Base-by-base conservation (phyloP, 2,329 filamentous ascomycete genomes). In the Bipolaris sorokiniana region DNA sequence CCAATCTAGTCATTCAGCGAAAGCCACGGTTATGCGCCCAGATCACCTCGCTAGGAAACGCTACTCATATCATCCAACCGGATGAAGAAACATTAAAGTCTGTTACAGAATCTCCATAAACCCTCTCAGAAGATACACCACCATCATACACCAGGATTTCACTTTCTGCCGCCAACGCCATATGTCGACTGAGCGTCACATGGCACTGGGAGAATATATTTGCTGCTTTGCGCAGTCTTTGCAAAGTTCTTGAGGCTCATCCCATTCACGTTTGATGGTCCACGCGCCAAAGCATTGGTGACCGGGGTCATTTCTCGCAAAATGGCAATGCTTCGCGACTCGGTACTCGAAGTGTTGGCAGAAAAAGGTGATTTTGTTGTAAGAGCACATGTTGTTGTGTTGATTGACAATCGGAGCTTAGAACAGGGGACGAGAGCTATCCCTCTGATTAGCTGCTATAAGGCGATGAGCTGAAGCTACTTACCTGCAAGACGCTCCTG, bases 251-350 rank as follows among this genome's bases (percentile, higher is more conserved):
- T 49, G 79, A 4, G 73, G 76, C 28, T 81, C 79, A 80, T 84
- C 86, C 69, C 84, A 84, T 60, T 86, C 79, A 22, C 86, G 83
- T 61, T 74, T 78, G 58, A 90, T 81, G 37, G 84, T 84, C 77
- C 89, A 88, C 53, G 90, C 84, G 10, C 86, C 82, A 62, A 84
- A 85, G 74, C 90, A 92, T 65, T 86, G 81, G 71, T 92, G 89
- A 59, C 84, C 81, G 0, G 85, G 85, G 65, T 91, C 87, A 70
- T 90, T 91, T 56, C 90, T 87, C 5, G 90, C 88, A 64, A 86
- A 87, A 76, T 92, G 90, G 75, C 90, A 93, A 75, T 91, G 84
- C 22, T 85, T 86, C 69, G 88, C 86, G 28, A 90, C 79, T 18
- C 86, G 83, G 23, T 82, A 76, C 15, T 79, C 77, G 5, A 80